Base-by-base conservation (phyloP, 257 asterid genomes). In the Cruciata laevipes region DNA sequence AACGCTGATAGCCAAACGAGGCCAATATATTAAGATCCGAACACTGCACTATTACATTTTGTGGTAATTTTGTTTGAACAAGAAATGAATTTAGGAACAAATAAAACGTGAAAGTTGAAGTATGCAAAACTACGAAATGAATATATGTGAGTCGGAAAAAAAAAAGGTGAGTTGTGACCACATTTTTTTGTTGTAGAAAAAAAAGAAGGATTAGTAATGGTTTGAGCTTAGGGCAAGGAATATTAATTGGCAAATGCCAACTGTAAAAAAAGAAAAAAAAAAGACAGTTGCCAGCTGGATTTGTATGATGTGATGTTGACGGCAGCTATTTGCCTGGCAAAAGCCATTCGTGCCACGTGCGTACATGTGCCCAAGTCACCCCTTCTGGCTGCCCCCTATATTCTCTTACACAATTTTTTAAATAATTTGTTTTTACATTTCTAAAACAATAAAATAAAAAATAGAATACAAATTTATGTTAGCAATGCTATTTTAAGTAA, bases 341-440 rank as follows among this genome's bases (percentile, higher is more conserved):
- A 71, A 14, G 51, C 8, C 77, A 20, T 76, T 79, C 70, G 16
- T 65, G 83, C 83, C 90, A 86, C 87, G 73, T 84, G 80, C 65
- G 73, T 85, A 83, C 86, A 76, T 81, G 87, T 84, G 23, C 74
- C 71, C 76, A 32, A 62, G 31, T 65, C 70, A 31, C 17, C 70
- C 61, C 30, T 42, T 14, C 60, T n/a, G 60, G 10, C 27, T 53
- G 27, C 60, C 60, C 60, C 5, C 60, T 5, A n/a, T 53, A 53
- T 53, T 53, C 60, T 30, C 20, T 7, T 53, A 18, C 60, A 42
- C 51, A 42, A 11, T 18, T 42, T 42, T 42, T 42, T 42, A 10
- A 9, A 40, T n/a, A n/a, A n/a, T n/a, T n/a, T n/a, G n/a, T n/a
- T n/a, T n/a, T n/a, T n/a, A 35, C 8, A 35, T 35, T 35, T 35